Evolutionary conservation across 176 grass and related monocot species (phyloP), one percentile per base, ranked within the genome.

Genomic region (Puccinellia tenuiflora): DNA sequence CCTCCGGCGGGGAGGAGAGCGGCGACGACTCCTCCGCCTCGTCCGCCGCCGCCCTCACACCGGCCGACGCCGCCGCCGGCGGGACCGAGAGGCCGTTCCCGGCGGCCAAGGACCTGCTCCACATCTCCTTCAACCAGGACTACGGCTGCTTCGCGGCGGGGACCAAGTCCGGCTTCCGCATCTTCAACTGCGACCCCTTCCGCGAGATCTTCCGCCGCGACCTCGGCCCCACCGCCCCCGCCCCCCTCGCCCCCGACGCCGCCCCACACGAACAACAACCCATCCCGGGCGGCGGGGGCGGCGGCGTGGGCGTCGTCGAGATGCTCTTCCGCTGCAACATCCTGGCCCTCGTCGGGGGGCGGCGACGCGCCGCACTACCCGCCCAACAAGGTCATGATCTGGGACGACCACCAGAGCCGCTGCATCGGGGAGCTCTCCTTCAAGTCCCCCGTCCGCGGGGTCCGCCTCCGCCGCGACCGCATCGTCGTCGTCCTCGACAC

Each of bases 121-220:
- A 99, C 79, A 66, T 96, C 31, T 96, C 97, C 63, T 99, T 92
- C 89, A 99, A 99, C 73, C 97, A 99, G 91, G 97, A 99, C 83
- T 73, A 99, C 39, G 97, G 97, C 26, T 99, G 97, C 91, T 99
- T 99, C 78, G 97, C 97, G 6, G 87, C 81, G 20, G 97, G 97
- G 20, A 94, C 89, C 38, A 90, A 88, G n/a, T 81, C 90, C 13
- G 97, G 97, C 26, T 99, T 99, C 88, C 91, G 93, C 89, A 96
- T 99, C 91, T 99, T 90, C 75, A 99, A 99, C 43, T 99, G 97
- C 72, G 93, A 99, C 86, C 97, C 97, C 8, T 96, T 99, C 77
- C 97, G 97, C 29, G 97, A 96, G 88, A 99, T 99, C 83, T 96
- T 99, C 81, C 89, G 86, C 61, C 85, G 97, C 8, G 97, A 99